phyloP scores from a whole-genome alignment of 495 filamentous ascomycete species.

The Sphaerosporella brunnea region DNA sequence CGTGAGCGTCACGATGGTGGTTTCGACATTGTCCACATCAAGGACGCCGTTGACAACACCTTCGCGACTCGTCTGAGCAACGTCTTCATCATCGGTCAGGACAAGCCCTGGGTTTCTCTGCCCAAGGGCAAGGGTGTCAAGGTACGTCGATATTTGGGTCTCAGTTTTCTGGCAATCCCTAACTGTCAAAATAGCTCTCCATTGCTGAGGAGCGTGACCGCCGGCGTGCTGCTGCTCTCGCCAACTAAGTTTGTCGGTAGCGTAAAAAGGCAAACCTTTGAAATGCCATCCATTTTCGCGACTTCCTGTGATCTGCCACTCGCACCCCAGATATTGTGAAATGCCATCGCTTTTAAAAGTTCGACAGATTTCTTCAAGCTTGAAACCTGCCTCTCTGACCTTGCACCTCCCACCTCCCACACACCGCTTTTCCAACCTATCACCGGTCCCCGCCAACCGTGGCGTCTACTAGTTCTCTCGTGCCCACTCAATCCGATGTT shows the following conservation, averaged over 20 bases:
- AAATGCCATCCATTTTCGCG: too few species aligned
- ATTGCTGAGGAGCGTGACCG: slow-evolving; percentile 98
- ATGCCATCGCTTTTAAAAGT: too few species aligned
- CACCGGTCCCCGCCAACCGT: too few species aligned
- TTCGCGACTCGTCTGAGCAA: slow-evolving; percentile 97
- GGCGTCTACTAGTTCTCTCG: too few species aligned
- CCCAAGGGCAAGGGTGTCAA: slow-evolving; percentile 99
- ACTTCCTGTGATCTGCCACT: too few species aligned
- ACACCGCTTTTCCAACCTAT: too few species aligned
- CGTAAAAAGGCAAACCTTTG: too few species aligned
- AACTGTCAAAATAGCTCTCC: slow-evolving; percentile 42
- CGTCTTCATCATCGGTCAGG: slow-evolving; percentile 92
- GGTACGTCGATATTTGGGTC: slow-evolving; percentile 30
- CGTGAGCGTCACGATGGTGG: slow-evolving; percentile 98
- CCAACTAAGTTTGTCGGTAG: slow-evolving; percentile 5
- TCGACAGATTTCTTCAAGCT: too few species aligned
- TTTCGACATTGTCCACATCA: slow-evolving; percentile 98
- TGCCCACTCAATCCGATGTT: too few species aligned
- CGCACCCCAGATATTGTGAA: too few species aligned
- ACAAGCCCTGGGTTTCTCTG: slow-evolving; percentile 96
- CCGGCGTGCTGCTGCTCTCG: slow-evolving; percentile 43
- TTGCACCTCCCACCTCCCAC: too few species aligned
- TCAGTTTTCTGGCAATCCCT: slow-evolving; percentile 1
- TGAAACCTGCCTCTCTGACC: too few species aligned
- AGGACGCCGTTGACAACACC: slow-evolving; percentile 98